phyloP scores from a whole-genome alignment of 805 yeast genomes.

The Suhomyces tanzawaensis region DNA sequence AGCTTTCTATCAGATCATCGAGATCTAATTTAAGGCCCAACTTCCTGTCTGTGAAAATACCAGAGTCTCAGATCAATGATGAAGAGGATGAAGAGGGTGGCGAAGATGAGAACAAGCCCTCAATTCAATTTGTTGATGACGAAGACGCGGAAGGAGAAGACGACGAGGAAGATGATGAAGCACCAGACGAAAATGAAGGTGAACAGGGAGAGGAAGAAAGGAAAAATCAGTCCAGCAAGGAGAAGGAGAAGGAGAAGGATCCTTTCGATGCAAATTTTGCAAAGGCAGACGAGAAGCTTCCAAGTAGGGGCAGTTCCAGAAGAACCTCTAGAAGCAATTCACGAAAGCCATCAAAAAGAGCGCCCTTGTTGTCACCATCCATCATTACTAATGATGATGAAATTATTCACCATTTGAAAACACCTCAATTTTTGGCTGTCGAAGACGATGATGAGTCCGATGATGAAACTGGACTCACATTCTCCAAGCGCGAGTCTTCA shows the following conservation, averaged over 20 bases:
- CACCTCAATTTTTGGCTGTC: conserved; percentile 32
- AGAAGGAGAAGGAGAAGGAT: background rate
- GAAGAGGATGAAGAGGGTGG: conserved; percentile 55
- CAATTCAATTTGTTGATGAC: conserved; percentile 59
- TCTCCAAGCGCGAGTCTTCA: background rate
- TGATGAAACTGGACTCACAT: background rate
- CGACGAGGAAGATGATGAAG: conserved; percentile 19
- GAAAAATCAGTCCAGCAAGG: background rate
- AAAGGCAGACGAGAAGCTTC: no score
- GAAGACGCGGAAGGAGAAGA: conserved; percentile 22
- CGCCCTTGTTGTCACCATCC: conserved; percentile 27
- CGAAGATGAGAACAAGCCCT: conserved; percentile 42
- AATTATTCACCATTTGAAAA: conserved; percentile 32
- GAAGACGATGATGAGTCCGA: conserved; percentile 13
- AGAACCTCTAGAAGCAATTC: background rate
- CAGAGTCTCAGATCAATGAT: conserved; percentile 63
- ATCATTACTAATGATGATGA: conserved; percentile 37
- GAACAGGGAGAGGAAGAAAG: conserved; percentile 6
- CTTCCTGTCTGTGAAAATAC: conserved; percentile 70
- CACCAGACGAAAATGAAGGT: conserved; percentile 6
- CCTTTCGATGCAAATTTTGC: background rate
- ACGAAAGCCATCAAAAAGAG: background rate
- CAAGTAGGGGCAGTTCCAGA: background rate
- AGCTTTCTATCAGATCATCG: conserved; percentile 32
- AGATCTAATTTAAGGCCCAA: conserved; percentile 50